Evolutionary conservation across 306 rosid species (phyloP), one percentile per base, ranked within the genome.

Genomic region (Cotoneaster glaucophyllus): DNA sequence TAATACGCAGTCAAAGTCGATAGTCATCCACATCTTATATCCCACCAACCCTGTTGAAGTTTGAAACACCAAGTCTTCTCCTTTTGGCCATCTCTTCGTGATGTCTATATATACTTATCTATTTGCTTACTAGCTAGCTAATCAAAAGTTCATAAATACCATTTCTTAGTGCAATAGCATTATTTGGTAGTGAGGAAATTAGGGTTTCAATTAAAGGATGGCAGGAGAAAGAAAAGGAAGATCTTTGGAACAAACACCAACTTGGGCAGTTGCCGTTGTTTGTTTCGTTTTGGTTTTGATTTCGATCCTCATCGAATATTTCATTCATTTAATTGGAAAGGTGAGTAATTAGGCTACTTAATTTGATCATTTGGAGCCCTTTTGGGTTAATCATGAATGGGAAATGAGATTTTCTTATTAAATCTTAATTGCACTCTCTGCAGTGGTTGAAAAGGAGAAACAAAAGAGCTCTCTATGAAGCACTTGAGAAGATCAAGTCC

Each of bases 181-280:
- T 54, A 54, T 21, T 1, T 54, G 24, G 25, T 54, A 8, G 14
- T 56, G 22, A 56, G 62, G 13, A 56, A 56, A 56, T n/a, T 57
- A 1, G 26, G 62, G 28, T 57, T 57, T 21, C 11, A 57, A 57
- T 21, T 22, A 29, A 71, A 73, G 57, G 29, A 93, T 91, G 98
- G 96, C 89, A 52, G 91, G 84, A 29, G 87, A 56, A 39, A 17
- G 66, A 24, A 68, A 83, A 37, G 98, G 83, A 77, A 85, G 94
- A 80, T 86, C 80, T 69, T 82, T 93, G 67, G 96, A 88, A 79
- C 82, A 88, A 84, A 93, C 98, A 1, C 96, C 98, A 6, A 93
- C 98, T 2, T 93, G 97, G 97, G 97, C 96, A 0, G 96, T 93
- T 2, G 96, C 98, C 5, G 64, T 84, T 22, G 97, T 93, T 71